phyloP scores from a whole-genome alignment of 2,329 filamentous ascomycete genomes.

The Paracoccidioides brasiliensis region DNA sequence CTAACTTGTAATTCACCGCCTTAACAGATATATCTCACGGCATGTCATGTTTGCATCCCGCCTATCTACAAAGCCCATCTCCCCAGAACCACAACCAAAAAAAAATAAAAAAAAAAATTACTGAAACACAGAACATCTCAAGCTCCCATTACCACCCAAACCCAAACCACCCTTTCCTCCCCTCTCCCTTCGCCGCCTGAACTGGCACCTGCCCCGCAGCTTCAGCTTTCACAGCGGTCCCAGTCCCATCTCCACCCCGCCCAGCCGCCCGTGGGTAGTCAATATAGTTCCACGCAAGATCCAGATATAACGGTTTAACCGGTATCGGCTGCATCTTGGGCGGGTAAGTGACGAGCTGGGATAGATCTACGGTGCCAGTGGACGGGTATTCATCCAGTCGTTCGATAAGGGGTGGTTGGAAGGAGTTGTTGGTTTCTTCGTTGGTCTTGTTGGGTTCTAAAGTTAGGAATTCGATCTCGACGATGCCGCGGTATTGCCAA shows the following conservation, averaged over 20 bases:
- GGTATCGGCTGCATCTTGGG: constrained; percentile 71
- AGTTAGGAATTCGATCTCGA: constrained; percentile 57
- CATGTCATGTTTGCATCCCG: no score
- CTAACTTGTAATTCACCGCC: no score
- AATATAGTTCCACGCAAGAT: constrained; percentile 96
- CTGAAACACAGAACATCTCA: no score
- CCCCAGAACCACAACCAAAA: neutral
- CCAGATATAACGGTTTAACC: constrained; percentile 89
- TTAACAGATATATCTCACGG: no score
- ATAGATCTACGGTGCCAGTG: constrained; percentile 52
- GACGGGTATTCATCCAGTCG: constrained; percentile 62
- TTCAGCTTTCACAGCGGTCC: constrained; percentile 12
- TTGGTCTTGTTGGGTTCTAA: constrained; percentile 32
- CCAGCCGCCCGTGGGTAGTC: constrained; percentile 59
- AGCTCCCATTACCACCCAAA: constrained; percentile 39
- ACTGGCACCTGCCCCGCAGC: constrained; percentile 13
- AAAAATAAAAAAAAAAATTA: neutral
- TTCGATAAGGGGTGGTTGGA: constrained; percentile 54
- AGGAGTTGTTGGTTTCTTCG: constrained; percentile 33
- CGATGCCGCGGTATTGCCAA: constrained; percentile 70
- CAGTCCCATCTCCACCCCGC: constrained; percentile 11
- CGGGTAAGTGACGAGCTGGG: constrained; percentile 74
- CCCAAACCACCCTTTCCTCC: constrained; percentile 66
- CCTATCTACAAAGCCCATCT: no score
- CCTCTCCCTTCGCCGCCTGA: constrained; percentile 34